A percentile compares a stretch with the other conserved stretches of the same genome.
Evolutionary conservation across 1,139 yeast species (phyloP).

Genomic region (Insectozyma bohioensis): DNA sequence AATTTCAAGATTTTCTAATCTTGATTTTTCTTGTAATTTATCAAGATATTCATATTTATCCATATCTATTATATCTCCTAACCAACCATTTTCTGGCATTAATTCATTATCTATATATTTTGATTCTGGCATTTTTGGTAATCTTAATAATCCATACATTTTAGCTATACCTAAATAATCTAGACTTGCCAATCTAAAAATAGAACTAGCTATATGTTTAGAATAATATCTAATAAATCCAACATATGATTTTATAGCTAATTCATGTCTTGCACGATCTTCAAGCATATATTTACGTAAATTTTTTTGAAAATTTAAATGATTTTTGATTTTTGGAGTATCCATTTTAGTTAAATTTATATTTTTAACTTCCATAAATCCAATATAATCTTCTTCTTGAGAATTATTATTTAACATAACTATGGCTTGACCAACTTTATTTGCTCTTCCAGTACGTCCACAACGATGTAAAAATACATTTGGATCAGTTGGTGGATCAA

Average conservation of each 20-base stretch:
- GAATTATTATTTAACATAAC: slow-evolving; percentile 64
- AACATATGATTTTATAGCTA: slow-evolving; percentile 76
- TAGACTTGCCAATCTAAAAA: slow-evolving; percentile 70
- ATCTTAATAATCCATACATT: slow-evolving; percentile 75
- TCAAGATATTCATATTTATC: slow-evolving; percentile 67
- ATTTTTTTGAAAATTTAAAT: slow-evolving; percentile 24
- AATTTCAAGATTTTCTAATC: slow-evolving; percentile 58
- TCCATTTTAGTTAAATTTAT: slow-evolving; percentile 49
- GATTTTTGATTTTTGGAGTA: slow-evolving; percentile 21
- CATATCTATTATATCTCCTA: slow-evolving; percentile 61
- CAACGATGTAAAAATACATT: slow-evolving; percentile 85
- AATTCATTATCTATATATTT: slow-evolving; percentile 45
- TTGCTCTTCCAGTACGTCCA: slow-evolving; percentile 93
- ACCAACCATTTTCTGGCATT: slow-evolving; percentile 71
- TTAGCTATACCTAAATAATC: slow-evolving; percentile 74
- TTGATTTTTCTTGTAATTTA: slow-evolving; percentile 56
- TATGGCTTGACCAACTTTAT: slow-evolving; percentile 75
- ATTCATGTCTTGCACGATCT: slow-evolving; percentile 80
- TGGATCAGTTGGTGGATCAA: slow-evolving; percentile 91
- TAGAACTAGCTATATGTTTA: slow-evolving; percentile 88
- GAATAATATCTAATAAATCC: slow-evolving; percentile 82
- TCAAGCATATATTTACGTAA: slow-evolving; percentile 60
- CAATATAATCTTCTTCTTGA: slow-evolving; percentile 79
- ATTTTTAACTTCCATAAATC: slow-evolving; percentile 75
- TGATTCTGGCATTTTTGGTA: slow-evolving; percentile 96